phyloP scores from a whole-genome alignment of 139 green algal species.

The Tetradesmus lagerheimii region DNA sequence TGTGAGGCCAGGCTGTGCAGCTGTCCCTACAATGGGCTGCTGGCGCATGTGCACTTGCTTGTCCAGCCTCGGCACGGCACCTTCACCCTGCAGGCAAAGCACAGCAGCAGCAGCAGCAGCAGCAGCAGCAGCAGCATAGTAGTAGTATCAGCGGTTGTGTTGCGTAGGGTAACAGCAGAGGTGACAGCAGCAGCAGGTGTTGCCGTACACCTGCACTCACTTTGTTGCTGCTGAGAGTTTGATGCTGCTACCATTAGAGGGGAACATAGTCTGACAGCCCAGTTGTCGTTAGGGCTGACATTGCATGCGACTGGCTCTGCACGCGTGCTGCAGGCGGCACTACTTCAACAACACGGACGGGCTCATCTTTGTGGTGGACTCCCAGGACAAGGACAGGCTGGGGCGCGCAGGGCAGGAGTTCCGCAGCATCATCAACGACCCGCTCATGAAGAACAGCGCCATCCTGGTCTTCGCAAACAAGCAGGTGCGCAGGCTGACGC shows the following conservation, averaged over 20 bases:
- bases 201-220: constrained; percentile 72
- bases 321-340: constrained; percentile 94
- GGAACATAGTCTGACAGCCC: too few species aligned
- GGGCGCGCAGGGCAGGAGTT: constrained; percentile 83
- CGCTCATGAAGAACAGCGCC: constrained; percentile 93
- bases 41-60: too few species aligned
- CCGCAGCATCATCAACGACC: constrained; percentile 93
- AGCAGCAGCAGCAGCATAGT: not conserved
- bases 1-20: too few species aligned
- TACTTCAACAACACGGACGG: constrained; percentile 99
- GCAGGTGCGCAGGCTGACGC: constrained; percentile 67
- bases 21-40: too few species aligned
- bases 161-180: too few species aligned
- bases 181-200: not conserved
- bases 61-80: too few species aligned
- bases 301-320: too few species aligned
- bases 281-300: too few species aligned
- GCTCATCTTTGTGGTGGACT: constrained; percentile 99
- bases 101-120: not conserved
- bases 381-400: constrained; percentile 93
- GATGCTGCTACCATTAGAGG: too few species aligned
- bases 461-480: constrained; percentile 99
- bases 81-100: too few species aligned
- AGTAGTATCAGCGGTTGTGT: not conserved
- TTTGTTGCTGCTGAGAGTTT: too few species aligned